These are phyloP conservation scores for Venturia asperata DNA, from an alignment of 2,329 filamentous ascomycete species.

Conservation along the genomic window DNA sequence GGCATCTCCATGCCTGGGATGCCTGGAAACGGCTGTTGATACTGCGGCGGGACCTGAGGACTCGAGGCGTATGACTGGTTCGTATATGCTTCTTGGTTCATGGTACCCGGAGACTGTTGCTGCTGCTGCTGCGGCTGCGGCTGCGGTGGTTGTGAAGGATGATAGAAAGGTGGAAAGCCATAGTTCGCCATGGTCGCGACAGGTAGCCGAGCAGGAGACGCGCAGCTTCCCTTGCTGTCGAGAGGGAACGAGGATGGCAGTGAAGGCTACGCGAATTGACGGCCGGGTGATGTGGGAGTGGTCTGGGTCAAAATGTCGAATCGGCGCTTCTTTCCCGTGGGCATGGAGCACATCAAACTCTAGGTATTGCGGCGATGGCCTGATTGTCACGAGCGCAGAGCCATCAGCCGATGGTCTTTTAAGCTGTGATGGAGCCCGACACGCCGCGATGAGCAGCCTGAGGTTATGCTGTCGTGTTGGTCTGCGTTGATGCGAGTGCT, in stretches of 20 bases:
- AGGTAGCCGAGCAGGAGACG: background rate
- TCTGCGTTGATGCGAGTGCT: background rate
- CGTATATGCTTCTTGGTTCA: conserved; percentile 5
- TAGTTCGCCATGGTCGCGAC: conserved; percentile 5
- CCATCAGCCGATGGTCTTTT: background rate
- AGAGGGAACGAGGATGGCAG: background rate
- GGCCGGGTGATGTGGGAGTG: background rate
- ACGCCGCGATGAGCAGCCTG: background rate
- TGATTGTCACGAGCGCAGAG: background rate
- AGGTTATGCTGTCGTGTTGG: background rate
- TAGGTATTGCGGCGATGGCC: background rate
- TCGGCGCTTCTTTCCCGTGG: background rate
- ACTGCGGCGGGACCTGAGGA: conserved; percentile 5
- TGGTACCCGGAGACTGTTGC: background rate
- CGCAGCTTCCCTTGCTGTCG: background rate
- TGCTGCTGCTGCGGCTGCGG: background rate
- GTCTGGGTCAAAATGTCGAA: background rate
- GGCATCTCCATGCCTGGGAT: conserved; percentile 1
- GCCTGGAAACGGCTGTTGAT: conserved; percentile 3
- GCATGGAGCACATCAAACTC: background rate
- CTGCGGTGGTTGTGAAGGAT: background rate
- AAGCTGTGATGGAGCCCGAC: background rate
- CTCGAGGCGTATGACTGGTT: background rate
- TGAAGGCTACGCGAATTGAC: background rate
- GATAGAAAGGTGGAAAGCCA: background rate